A percentile compares a stretch with the other conserved stretches of the same genome.
Conservation (phyloP, 2,329 filamentous ascomycete species). For the Cercospora zeae-maydis region DNA sequence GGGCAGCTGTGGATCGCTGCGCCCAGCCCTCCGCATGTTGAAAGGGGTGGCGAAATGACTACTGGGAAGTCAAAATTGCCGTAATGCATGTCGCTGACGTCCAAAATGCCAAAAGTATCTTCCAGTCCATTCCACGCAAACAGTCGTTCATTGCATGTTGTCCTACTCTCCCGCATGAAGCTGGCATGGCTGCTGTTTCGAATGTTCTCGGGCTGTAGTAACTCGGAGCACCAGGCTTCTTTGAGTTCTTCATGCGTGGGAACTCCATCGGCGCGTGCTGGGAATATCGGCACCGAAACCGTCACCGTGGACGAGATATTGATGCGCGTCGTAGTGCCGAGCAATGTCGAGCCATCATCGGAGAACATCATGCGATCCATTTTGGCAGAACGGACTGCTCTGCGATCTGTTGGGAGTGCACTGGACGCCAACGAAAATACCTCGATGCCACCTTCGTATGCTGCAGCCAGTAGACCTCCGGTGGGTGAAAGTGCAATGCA, state of each 20-base stretch:
- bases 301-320: conserved; percentile 37
- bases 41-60: conserved; percentile 37
- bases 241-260: conserved; percentile 38
- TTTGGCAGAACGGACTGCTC: conserved; percentile 35
- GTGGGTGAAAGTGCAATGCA: conserved; percentile 78
- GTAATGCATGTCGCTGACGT: conserved; percentile 36
- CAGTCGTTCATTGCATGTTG: conserved; percentile 34
- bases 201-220: conserved; percentile 39
- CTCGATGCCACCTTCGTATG: conserved; percentile 82
- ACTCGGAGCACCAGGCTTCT: conserved; percentile 39
- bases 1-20: conserved; percentile 38
- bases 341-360: conserved; percentile 37
- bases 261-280: conserved; percentile 29
- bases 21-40: conserved; percentile 37
- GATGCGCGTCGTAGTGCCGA: conserved; percentile 39
- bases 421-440: conserved; percentile 69
- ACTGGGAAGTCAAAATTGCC: conserved; percentile 39
- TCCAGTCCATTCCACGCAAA: conserved; percentile 39
- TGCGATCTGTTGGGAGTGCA: conserved; percentile 42
- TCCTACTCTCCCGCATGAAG: conserved; percentile 35
- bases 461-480: conserved; percentile 76
- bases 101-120: conserved; percentile 38
- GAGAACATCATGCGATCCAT: conserved; percentile 39
- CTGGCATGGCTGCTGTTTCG: conserved; percentile 39
- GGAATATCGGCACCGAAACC: conserved; percentile 37